Percentiles rank a stretch among this genome's conserved stretches.
phyloP scores from a whole-genome alignment of 139 green algal species.

The Nannochloris sp. region DNA sequence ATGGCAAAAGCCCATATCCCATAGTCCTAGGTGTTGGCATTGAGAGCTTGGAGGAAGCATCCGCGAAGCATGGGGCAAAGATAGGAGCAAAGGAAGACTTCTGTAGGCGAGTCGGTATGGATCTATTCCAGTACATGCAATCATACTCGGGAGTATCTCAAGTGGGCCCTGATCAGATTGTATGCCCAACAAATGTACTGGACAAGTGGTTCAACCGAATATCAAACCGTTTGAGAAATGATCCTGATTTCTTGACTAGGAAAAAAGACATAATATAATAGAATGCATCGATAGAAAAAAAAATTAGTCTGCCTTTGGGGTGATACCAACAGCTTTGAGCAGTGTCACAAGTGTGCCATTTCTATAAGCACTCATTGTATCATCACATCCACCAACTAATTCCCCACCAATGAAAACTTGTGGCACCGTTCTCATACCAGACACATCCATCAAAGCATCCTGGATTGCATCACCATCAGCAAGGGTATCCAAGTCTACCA shows the following conservation, averaged over 20 bases:
- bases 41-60: constrained; percentile 21
- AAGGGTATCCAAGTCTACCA: constrained; percentile 55
- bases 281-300: not conserved
- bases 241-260: constrained; percentile 35
- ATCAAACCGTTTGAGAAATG: constrained; percentile 16
- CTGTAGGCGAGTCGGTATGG: constrained; percentile 38
- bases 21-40: constrained; percentile 9
- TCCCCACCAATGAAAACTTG: constrained; percentile 70
- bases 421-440: constrained; percentile 57
- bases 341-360: constrained; percentile 39
- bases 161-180: constrained; percentile 28
- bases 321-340: constrained; percentile 27
- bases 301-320: not conserved
- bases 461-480: constrained; percentile 56
- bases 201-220: constrained; percentile 33
- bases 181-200: constrained; percentile 29
- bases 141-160: constrained; percentile 19
- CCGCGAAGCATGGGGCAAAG: constrained; percentile 26
- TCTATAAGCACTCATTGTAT: constrained; percentile 35
- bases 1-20: not conserved
- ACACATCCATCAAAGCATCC: constrained; percentile 41
- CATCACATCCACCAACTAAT: constrained; percentile 65
- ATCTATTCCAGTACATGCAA: constrained; percentile 41
- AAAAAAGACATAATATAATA: constrained; percentile 11
- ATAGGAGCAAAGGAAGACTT: constrained; percentile 46